Percentiles rank a stretch among this genome's conserved stretches.
Evolutionary conservation across 805 yeast species (phyloP).

Genomic region (Metschnikowia aberdeeniae): DNA sequence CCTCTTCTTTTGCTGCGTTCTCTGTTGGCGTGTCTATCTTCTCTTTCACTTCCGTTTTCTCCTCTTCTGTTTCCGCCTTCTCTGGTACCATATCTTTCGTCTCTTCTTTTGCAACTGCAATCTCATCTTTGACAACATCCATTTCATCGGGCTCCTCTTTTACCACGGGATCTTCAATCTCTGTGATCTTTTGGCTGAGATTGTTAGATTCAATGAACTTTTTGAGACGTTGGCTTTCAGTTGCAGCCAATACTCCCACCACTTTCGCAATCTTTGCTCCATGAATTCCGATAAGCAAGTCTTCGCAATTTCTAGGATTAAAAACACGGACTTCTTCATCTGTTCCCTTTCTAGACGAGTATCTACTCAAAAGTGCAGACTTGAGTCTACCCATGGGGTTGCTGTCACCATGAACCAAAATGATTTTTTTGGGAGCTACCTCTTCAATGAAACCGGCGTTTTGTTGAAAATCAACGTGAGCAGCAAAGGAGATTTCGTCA

Average conservation of each 20-base stretch:
- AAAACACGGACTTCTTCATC: constrained; percentile 86
- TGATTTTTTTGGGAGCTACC: constrained; percentile 79
- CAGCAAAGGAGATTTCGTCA: constrained; percentile 98
- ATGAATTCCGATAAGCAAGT: constrained; percentile 68
- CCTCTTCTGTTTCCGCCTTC: neutral
- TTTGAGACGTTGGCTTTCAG: constrained; percentile 31
- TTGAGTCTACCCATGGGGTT: constrained; percentile 98
- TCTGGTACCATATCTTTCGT: no score
- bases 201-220: constrained; percentile 59
- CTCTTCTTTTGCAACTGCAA: constrained; percentile 2
- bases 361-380: constrained; percentile 86
- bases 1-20: neutral
- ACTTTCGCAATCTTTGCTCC: constrained; percentile 81
- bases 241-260: constrained; percentile 50
- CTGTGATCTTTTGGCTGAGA: constrained; percentile 26
- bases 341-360: constrained; percentile 74
- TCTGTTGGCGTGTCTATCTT: neutral
- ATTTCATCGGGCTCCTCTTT: constrained; percentile 20
- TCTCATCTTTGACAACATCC: constrained; percentile 23
- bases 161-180: constrained; percentile 4
- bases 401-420: constrained; percentile 94
- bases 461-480: constrained; percentile 96
- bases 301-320: constrained; percentile 89
- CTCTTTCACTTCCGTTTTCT: neutral
- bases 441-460: constrained; percentile 86